phyloP scores from a whole-genome alignment of 192 early-diverging fungal genomes.

The Phlyctochytrium planicorne region DNA sequence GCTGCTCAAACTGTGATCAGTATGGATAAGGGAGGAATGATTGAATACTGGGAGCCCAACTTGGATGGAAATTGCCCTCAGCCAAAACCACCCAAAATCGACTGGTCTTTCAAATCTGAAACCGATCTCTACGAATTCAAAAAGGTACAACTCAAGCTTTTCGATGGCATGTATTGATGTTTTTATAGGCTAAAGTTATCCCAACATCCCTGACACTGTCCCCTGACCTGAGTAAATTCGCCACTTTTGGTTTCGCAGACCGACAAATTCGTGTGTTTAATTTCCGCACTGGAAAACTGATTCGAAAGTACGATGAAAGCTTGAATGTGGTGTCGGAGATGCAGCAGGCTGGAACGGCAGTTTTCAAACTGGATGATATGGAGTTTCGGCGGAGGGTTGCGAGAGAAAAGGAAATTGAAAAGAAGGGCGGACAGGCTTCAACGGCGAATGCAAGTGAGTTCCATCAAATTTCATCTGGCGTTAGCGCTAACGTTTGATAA shows the following conservation, averaged over 20 bases:
- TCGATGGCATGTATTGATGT: not conserved
- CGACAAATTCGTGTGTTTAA: constrained; percentile 84
- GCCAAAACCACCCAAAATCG: constrained; percentile 46
- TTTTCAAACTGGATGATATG: constrained; percentile 89
- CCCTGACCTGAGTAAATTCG: constrained; percentile 78
- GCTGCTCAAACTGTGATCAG: constrained; percentile 75
- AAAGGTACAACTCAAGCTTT: too few relatives aligned
- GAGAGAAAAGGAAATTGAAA: constrained; percentile 79
- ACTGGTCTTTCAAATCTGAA: constrained; percentile 85
- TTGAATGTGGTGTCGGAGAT: constrained; percentile 78
- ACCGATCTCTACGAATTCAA: constrained; percentile 97
- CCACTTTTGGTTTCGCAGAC: constrained; percentile 80
- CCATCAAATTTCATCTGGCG: not conserved
- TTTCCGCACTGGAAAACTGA: constrained; percentile 79
- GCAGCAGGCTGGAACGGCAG: constrained; percentile 80
- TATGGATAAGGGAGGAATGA: constrained; percentile 81
- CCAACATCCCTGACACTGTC: constrained; percentile 85
- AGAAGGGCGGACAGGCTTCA: constrained; percentile 65
- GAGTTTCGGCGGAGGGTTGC: constrained; percentile 94
- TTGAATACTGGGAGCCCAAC: constrained; percentile 92
- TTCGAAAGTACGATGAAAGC: constrained; percentile 90
- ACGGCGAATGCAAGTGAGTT: constrained; percentile 66
- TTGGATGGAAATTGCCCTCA: constrained; percentile 23
- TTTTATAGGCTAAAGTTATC: constrained; percentile 61
- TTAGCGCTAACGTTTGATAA: not conserved